Conservation (phyloP, 352 stramenopile genomes). For the Phytophthora uliginosa region DNA sequence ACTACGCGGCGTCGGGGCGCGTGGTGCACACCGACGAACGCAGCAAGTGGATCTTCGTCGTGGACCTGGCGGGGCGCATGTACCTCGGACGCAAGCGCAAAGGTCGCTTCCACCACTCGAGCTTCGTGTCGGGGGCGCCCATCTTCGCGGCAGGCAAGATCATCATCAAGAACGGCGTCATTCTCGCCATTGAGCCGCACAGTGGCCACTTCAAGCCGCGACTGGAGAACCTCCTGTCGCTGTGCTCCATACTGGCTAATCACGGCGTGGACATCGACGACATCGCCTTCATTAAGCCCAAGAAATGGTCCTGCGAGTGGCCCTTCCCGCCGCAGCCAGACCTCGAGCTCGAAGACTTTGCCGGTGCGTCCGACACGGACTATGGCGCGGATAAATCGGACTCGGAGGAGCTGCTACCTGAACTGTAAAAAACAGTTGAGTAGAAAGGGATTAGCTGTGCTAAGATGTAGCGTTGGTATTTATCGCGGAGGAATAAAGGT, state of each 20-base stretch:
- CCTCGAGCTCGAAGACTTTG: slow-evolving; percentile 54
- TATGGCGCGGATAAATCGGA: slow-evolving; percentile 54
- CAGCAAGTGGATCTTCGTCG: slow-evolving; percentile 88
- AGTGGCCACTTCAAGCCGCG: slow-evolving; percentile 82
- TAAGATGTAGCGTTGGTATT: slow-evolving; percentile 29
- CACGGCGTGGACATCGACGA: slow-evolving; percentile 51
- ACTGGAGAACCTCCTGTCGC: slow-evolving; percentile 53
- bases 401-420: slow-evolving; percentile 39
- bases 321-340: slow-evolving; percentile 52
- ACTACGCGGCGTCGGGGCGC: slow-evolving; percentile 46
- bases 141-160: slow-evolving; percentile 78
- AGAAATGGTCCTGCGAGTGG: slow-evolving; percentile 77
- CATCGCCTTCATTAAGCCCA: slow-evolving; percentile 72
- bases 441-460: slow-evolving; percentile 9
- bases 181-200: slow-evolving; percentile 76
- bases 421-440: slow-evolving; percentile 14
- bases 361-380: slow-evolving; percentile 51
- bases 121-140: slow-evolving; percentile 71
- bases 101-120: slow-evolving; percentile 82
- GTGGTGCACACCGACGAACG: slow-evolving; percentile 65
- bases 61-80: slow-evolving; percentile 51
- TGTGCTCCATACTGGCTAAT: slow-evolving; percentile 50
- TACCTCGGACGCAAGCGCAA: slow-evolving; percentile 83
- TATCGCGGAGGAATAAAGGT: slow-evolving; percentile 34
- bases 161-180: slow-evolving; percentile 63